Conservation (phyloP, 2,329 filamentous ascomycete genomes). For the Venturia asperata region DNA sequence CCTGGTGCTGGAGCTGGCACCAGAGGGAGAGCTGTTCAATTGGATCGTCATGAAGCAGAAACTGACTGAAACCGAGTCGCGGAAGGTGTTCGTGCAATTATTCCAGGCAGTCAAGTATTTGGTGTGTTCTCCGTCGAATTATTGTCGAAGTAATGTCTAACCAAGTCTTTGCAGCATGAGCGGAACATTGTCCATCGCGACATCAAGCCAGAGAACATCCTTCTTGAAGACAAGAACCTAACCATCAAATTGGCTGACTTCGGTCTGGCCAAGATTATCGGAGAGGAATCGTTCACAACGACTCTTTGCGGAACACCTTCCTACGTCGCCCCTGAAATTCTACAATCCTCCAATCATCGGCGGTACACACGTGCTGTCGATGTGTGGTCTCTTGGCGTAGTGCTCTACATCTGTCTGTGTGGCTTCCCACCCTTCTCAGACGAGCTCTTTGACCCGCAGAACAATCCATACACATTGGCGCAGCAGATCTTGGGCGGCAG, state of each 20-base stretch:
- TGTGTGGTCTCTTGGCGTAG: slow-evolving; percentile 94
- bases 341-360: slow-evolving; percentile 72
- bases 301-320: slow-evolving; percentile 85
- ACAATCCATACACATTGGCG: slow-evolving; percentile 79
- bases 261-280: slow-evolving; percentile 95
- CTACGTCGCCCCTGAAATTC: slow-evolving; percentile 87
- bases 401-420: slow-evolving; percentile 93
- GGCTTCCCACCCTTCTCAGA: slow-evolving; percentile 97
- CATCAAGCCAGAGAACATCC: slow-evolving; percentile 95
- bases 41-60: slow-evolving; percentile 88
- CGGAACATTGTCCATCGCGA: slow-evolving; percentile 96
- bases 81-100: slow-evolving; percentile 82
- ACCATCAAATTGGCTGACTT: slow-evolving; percentile 93
- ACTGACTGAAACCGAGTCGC: slow-evolving; percentile 72
- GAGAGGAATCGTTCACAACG: slow-evolving; percentile 95
- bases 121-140: slow-evolving; percentile 48
- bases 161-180: slow-evolving; percentile 60
- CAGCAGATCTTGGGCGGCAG: slow-evolving; percentile 84
- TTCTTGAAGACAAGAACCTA: slow-evolving; percentile 76
- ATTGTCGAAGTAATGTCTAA: slow-evolving; percentile 27
- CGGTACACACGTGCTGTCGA: slow-evolving; percentile 94
- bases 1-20: slow-evolving; percentile 79
- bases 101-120: slow-evolving; percentile 94
- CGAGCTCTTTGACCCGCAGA: slow-evolving; percentile 64
- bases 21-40: slow-evolving; percentile 94